Evolutionary conservation across 768 basidiomycete genomes (phyloP).

Genomic region (Mycena polygramma): DNA sequence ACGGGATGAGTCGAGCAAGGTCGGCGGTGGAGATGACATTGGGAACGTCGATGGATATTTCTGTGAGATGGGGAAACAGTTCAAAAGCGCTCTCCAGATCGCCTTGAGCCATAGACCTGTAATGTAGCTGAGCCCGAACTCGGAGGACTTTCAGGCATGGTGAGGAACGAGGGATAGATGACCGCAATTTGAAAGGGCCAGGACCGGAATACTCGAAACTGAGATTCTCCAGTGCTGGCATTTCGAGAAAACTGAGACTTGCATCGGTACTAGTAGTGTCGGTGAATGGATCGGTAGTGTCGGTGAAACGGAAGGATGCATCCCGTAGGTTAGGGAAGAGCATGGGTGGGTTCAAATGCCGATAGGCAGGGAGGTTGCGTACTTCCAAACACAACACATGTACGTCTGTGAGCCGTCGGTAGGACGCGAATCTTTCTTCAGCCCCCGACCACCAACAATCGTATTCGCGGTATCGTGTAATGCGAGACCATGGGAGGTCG

Average conservation of each 20-base stretch:
- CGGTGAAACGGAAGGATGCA: neutral
- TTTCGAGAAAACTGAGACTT: conserved; percentile 1
- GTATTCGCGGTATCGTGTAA: conserved; percentile 22
- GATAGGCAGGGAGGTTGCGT: too few species aligned
- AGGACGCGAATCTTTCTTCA: neutral
- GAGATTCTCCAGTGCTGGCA: conserved; percentile 23
- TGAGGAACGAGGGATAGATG: neutral
- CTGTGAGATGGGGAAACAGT: conserved; percentile 11
- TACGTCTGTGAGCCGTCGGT: conserved; percentile 16
- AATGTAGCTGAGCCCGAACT: neutral
- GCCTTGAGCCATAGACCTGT: too few species aligned
- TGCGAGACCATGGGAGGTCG: conserved; percentile 18
- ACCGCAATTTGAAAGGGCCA: neutral
- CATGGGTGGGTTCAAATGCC: neutral
- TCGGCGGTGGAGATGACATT: neutral
- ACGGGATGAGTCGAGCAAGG: conserved; percentile 3
- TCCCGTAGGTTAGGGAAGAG: conserved; percentile 6
- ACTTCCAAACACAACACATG: neutral
- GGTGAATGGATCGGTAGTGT: too few species aligned
- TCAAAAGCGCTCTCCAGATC: conserved; percentile 1
- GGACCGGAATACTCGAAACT: neutral
- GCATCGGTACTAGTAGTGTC: too few species aligned
- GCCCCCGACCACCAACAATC: neutral
- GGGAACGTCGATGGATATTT: conserved; percentile 18
- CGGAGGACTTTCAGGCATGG: conserved; percentile 14